A percentile compares a stretch with the other conserved stretches of the same genome.
These are phyloP conservation scores for Trichopus zeylanicus DNA, from an alignment of 116 monocot species.

Conservation along the genomic window DNA sequence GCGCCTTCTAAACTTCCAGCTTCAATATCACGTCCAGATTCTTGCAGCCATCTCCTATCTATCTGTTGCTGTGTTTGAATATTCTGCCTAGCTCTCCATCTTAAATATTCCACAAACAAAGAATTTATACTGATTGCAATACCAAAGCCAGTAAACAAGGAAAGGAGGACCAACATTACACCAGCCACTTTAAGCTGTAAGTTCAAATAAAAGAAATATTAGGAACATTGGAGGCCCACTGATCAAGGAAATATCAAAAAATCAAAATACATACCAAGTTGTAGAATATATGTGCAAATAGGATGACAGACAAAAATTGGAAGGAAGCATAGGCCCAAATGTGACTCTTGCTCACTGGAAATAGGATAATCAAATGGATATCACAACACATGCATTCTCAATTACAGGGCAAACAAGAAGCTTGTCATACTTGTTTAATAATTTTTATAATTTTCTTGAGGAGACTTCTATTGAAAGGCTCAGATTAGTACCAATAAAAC, in stretches of 20 bases:
- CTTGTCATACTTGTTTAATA: too few relatives aligned
- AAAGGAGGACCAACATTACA: slow-evolving; percentile 75
- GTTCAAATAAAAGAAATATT: too few relatives aligned
- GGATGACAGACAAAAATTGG: slow-evolving; percentile 86
- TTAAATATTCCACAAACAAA: slow-evolving; percentile 46
- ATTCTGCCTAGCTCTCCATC: slow-evolving; percentile 39
- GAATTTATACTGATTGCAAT: slow-evolving; percentile 74
- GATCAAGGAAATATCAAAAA: too few relatives aligned
- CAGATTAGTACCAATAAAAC: too few relatives aligned
- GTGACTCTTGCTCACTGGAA: slow-evolving; percentile 75
- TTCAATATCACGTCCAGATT: slow-evolving; percentile 10
- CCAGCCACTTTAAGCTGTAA: slow-evolving; percentile 60
- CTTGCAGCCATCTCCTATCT: slow-evolving; percentile 12
- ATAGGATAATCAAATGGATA: slow-evolving; percentile 1
- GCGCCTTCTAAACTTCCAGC: slow-evolving; percentile 10
- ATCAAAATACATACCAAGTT: slow-evolving; percentile 45
- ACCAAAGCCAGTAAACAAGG: slow-evolving; percentile 93
- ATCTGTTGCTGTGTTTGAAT: slow-evolving; percentile 18
- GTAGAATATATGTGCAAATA: slow-evolving; percentile 95
- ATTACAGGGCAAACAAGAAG: too few relatives aligned
- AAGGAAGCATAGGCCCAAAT: slow-evolving; percentile 95
- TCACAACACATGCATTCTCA: too few relatives aligned
- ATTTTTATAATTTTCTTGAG: too few relatives aligned
- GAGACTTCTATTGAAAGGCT: too few relatives aligned
- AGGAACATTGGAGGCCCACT: background rate